Base-by-base conservation (phyloP, 2,329 filamentous ascomycete species). In the Aspergillus sclerotialis region DNA sequence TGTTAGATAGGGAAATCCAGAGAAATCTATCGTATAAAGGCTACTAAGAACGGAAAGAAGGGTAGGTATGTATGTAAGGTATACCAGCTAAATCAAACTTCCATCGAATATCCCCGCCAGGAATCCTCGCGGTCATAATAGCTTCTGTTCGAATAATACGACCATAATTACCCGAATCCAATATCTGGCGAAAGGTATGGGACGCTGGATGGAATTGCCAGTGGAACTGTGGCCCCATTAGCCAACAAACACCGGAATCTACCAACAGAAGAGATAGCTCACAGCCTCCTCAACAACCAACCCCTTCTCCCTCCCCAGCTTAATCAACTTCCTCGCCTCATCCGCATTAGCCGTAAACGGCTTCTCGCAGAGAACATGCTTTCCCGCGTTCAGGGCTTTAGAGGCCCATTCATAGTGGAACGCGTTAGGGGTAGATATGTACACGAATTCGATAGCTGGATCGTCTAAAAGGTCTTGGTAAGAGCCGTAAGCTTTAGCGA, bases 271-370 rank as follows among this genome's bases (percentile, higher is more conserved):
- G 21, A 26, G 9, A 23, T 5, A 34, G 27, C 31, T 12, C 27
- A 38, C 36, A 63, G 72, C 73, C 52, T 78, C 74, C 8, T 75
- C 58, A 5, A 74, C 49, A 2, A 75, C 59, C 0, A 68, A 67
- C 1, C 61, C 56, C 10, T 53, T 50, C 7, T 56, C 47, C 3
- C 34, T 29, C 1, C 61, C 59, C 12, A 55, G 49, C 17, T 49
- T 49, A 44, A 73, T 72, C 16, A 76, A 55, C 2, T 51, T 40
- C 17, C 49, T 53, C 5, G 70, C 69, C 44, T 77, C 44, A 3
- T 42, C 28, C 2, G 42, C 45, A 36, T 56, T 57, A 15, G 51
- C 34, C 4, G 49, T 45, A 30, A 55, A 53, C 1, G 54, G 40
- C 33, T 56, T 58, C 39, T 58, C 53, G 33, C 51, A 48, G 5